phyloP scores from a whole-genome alignment of 768 basidiomycete species.

The Psilocybe cubensis region DNA sequence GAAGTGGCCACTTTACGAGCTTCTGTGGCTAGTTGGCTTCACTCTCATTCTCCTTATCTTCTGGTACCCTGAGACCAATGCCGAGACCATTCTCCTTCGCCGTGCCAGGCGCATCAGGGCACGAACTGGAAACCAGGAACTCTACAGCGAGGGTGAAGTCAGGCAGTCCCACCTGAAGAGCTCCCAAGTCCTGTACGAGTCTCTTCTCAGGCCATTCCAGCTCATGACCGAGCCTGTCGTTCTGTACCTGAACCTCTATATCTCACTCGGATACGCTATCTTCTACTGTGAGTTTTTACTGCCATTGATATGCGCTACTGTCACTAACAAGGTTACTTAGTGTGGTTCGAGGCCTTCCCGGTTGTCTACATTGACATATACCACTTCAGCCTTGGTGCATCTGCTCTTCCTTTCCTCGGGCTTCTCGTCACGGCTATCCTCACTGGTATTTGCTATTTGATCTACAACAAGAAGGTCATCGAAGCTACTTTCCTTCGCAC shows the following conservation, averaged over 20 bases:
- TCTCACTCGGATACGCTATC: not conserved
- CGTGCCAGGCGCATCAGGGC: not conserved
- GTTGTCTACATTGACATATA: slow-evolving; percentile 4
- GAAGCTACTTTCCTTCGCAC: not conserved
- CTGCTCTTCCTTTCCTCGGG: slow-evolving; percentile 2
- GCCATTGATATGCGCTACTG: not conserved
- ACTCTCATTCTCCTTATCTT: slow-evolving; percentile 3
- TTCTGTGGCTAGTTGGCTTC: slow-evolving; percentile 1
- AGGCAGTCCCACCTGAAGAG: slow-evolving; percentile 1
- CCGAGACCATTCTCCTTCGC: slow-evolving; percentile 1
- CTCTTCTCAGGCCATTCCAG: slow-evolving; percentile 1
- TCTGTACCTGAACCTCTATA: not conserved
- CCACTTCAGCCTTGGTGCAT: not conserved
- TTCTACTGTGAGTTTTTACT: slow-evolving; percentile 1
- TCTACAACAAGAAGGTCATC: not conserved
- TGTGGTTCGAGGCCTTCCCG: slow-evolving; percentile 8
- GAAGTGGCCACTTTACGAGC: slow-evolving; percentile 5
- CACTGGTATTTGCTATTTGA: not conserved
- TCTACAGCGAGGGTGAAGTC: slow-evolving; percentile 1
- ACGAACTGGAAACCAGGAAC: not conserved
- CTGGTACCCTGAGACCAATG: slow-evolving; percentile 5
- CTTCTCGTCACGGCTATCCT: not conserved
- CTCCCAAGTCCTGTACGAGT: not conserved
- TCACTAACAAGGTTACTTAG: not conserved
- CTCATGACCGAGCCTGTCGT: slow-evolving; percentile 3